Conservation (phyloP, 2,329 filamentous ascomycete species). For the Raffaelea albimanens region DNA sequence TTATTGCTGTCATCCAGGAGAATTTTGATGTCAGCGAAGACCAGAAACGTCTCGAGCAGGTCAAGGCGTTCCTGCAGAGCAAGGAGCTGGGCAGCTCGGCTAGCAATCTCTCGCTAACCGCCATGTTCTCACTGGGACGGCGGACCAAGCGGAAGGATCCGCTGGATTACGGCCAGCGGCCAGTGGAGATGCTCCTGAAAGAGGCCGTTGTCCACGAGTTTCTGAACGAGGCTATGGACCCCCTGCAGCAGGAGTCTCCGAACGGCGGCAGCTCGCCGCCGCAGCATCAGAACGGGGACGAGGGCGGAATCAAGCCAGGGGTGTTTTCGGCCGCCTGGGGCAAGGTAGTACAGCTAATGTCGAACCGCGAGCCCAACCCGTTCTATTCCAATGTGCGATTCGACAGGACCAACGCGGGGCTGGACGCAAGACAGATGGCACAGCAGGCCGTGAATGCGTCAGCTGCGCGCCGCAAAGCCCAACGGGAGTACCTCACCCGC, state of each 20-base stretch:
- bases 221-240: constrained; percentile 61
- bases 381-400: constrained; percentile 76
- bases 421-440: constrained; percentile 82
- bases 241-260: constrained; percentile 26
- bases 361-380: constrained; percentile 74
- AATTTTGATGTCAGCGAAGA: constrained; percentile 99
- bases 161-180: constrained; percentile 82
- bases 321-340: constrained; percentile 52
- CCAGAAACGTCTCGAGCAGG: constrained; percentile 92
- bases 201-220: constrained; percentile 94
- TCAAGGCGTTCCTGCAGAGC: constrained; percentile 86
- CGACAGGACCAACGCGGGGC: constrained; percentile 62
- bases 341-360: constrained; percentile 45
- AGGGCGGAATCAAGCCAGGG: constrained; percentile 40
- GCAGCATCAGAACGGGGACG: constrained; percentile 17
- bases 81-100: constrained; percentile 69
- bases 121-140: constrained; percentile 56
- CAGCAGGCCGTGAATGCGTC: constrained; percentile 80
- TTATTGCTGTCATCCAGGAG: constrained; percentile 99
- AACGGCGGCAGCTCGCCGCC: constrained; percentile 19
- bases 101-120: constrained; percentile 67
- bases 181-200: constrained; percentile 92
- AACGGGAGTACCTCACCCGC: constrained; percentile 78
- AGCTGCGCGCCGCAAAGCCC: constrained; percentile 73
- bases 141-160: constrained; percentile 63